Evolutionary conservation across 495 filamentous ascomycete genomes (phyloP).

Genomic region (Platismatia glauca): DNA sequence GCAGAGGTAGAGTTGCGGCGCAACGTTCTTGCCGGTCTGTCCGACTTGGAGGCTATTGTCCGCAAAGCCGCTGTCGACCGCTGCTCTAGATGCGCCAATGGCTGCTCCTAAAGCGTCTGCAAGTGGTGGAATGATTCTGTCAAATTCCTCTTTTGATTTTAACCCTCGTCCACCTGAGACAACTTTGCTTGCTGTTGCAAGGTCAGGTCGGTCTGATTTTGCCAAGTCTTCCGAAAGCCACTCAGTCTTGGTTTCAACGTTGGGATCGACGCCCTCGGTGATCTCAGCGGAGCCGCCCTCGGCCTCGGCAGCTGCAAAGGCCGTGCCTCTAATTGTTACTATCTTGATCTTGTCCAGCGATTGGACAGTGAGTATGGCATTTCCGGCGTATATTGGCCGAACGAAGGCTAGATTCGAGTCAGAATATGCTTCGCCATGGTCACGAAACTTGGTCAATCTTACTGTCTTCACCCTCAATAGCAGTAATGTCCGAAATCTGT

Average conservation of each 20-base stretch:
- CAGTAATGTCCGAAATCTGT: constrained; percentile 85
- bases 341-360: constrained; percentile 79
- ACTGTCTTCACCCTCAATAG: constrained; percentile 81
- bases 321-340: constrained; percentile 85
- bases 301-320: constrained; percentile 52
- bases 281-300: constrained; percentile 44
- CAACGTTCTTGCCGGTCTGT: constrained; percentile 97
- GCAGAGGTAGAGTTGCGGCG: constrained; percentile 88
- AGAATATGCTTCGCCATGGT: background rate
- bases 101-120: constrained; percentile 89
- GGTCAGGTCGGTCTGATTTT: constrained; percentile 89
- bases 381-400: constrained; percentile 94
- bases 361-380: constrained; percentile 95
- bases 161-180: constrained; percentile 91
- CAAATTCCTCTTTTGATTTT: constrained; percentile 96
- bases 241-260: constrained; percentile 59
- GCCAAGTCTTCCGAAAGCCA: constrained; percentile 93
- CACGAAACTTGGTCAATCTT: constrained; percentile 20
- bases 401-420: constrained; percentile 56
- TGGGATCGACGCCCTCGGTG: constrained; percentile 43
- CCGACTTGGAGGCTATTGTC: constrained; percentile 98
- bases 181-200: constrained; percentile 76
- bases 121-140: constrained; percentile 79
- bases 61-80: constrained; percentile 96
- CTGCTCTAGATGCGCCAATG: constrained; percentile 87